Percentiles rank a stretch among this genome's conserved stretches.
phyloP scores from a whole-genome alignment of 1,284 basidiomycete genomes.

The Naganishia albida region DNA sequence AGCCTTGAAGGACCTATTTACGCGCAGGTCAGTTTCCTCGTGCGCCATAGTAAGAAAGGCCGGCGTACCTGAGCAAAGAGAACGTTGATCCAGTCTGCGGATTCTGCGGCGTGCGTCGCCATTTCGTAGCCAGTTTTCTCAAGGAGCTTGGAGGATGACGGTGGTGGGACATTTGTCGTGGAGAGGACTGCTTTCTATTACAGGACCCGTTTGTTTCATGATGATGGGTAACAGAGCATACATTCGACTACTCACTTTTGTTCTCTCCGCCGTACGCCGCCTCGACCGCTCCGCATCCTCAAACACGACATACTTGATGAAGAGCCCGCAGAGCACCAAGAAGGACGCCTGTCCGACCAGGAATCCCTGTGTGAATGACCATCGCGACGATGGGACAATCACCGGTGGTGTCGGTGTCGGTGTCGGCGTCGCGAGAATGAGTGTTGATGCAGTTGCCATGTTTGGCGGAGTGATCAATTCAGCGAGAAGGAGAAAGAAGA shows the following conservation, averaged over 20 bases:
- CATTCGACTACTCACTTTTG: slow-evolving; percentile 42
- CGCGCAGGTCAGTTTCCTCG: neutral
- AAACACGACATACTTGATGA: slow-evolving; percentile 61
- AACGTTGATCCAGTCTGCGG: slow-evolving; percentile 61
- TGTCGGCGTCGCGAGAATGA: slow-evolving; percentile 1
- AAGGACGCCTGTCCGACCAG: slow-evolving; percentile 59
- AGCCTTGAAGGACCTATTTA: slow-evolving; percentile 52
- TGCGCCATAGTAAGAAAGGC: slow-evolving; percentile 10
- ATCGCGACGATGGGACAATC: slow-evolving; percentile 37
- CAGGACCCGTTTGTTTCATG: neutral
- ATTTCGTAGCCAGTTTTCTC: slow-evolving; percentile 59
- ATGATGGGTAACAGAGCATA: neutral
- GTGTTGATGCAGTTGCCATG: slow-evolving; percentile 7
- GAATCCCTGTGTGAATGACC: slow-evolving; percentile 60
- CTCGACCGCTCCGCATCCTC: slow-evolving; percentile 53
- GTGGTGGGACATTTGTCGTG: slow-evolving; percentile 48
- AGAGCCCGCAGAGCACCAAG: slow-evolving; percentile 52
- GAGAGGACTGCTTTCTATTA: slow-evolving; percentile 45
- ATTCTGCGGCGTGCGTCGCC: slow-evolving; percentile 58
- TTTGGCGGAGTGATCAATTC: neutral
- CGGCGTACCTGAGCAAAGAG: slow-evolving; percentile 58
- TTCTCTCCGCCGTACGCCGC: slow-evolving; percentile 42
- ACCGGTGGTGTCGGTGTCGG: neutral
- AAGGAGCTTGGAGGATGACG: slow-evolving; percentile 53
- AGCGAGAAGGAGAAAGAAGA: neutral